Evolutionary conservation across 768 basidiomycete species (phyloP).

Genomic region (Panaeolus papilionaceus): DNA sequence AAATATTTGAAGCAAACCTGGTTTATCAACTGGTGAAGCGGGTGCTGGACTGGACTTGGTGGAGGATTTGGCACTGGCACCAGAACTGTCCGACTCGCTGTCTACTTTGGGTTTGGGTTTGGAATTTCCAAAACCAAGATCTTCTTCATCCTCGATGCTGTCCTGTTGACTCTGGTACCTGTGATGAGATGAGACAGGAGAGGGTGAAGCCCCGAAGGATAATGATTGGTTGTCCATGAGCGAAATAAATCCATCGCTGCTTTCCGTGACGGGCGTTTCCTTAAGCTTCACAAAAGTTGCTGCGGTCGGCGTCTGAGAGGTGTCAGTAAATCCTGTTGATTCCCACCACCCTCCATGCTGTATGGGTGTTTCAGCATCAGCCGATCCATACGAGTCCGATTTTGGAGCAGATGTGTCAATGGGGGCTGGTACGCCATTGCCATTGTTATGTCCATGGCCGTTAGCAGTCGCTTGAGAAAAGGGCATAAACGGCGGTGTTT

Average conservation of each 20-base stretch:
- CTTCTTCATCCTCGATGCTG: conserved; percentile 68
- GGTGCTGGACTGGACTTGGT: conserved; percentile 23
- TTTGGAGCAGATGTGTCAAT: conserved; percentile 23
- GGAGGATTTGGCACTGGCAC: conserved; percentile 15
- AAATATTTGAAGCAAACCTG: conserved; percentile 23
- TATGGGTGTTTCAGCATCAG: conserved; percentile 40
- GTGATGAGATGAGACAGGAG: conserved; percentile 21
- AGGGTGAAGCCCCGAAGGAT: conserved; percentile 38
- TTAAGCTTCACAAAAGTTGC: conserved; percentile 67
- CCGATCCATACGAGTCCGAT: conserved; percentile 29
- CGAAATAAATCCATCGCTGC: conserved; percentile 76
- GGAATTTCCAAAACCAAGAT: conserved; percentile 90
- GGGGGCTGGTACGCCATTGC: conserved; percentile 7
- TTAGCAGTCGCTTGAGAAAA: conserved; percentile 32
- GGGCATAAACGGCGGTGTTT: conserved; percentile 27
- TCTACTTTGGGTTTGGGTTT: conserved; percentile 46
- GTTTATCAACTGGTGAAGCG: conserved; percentile 26
- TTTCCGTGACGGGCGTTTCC: conserved; percentile 42
- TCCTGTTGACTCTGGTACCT: conserved; percentile 23
- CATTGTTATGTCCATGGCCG: conserved; percentile 40
- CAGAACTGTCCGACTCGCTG: conserved; percentile 32
- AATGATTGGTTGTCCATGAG: conserved; percentile 73
- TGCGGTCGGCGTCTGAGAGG: conserved; percentile 67
- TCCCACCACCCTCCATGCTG: conserved; percentile 72
- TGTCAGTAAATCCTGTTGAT: conserved; percentile 42